Evolutionary conservation across 257 asterid genomes (phyloP).

Genomic region (Datura wrightii): DNA sequence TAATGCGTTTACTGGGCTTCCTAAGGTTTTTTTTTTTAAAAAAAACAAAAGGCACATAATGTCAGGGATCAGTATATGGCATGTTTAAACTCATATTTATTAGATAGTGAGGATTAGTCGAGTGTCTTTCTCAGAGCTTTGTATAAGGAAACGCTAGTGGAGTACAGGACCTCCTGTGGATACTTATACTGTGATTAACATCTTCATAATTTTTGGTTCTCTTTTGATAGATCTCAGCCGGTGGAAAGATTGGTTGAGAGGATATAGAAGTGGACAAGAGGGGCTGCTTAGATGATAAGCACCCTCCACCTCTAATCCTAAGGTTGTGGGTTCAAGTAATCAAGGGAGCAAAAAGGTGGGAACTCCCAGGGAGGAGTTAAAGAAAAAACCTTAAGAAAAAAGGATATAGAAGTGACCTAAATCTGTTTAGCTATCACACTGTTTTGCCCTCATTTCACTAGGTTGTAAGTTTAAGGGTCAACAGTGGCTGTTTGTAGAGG

Average conservation of each 20-base stretch:
- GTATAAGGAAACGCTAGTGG: neutral
- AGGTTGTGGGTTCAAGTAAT: too few relatives aligned
- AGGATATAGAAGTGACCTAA: neutral
- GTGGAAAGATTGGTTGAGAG: constrained; percentile 25
- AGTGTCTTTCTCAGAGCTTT: constrained; percentile 16
- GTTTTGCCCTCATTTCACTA: neutral
- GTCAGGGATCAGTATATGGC: neutral
- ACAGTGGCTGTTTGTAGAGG: neutral
- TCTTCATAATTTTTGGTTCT: neutral
- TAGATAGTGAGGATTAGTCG: neutral
- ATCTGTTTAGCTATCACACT: neutral
- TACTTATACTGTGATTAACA: neutral
- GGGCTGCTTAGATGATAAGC: too few relatives aligned
- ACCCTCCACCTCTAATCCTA: too few relatives aligned
- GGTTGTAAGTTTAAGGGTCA: constrained; percentile 3
- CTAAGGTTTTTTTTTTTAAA: neutral
- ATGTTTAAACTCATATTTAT: neutral
- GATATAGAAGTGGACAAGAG: too few relatives aligned
- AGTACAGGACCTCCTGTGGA: neutral
- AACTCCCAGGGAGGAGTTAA: too few relatives aligned
- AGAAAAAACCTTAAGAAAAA: too few relatives aligned
- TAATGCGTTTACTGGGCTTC: neutral
- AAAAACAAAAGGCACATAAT: neutral
- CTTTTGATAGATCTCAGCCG: neutral
- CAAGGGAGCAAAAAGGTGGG: too few relatives aligned